phyloP scores from a whole-genome alignment of 2,329 filamentous ascomycete genomes.

The Diaporthe velutina region DNA sequence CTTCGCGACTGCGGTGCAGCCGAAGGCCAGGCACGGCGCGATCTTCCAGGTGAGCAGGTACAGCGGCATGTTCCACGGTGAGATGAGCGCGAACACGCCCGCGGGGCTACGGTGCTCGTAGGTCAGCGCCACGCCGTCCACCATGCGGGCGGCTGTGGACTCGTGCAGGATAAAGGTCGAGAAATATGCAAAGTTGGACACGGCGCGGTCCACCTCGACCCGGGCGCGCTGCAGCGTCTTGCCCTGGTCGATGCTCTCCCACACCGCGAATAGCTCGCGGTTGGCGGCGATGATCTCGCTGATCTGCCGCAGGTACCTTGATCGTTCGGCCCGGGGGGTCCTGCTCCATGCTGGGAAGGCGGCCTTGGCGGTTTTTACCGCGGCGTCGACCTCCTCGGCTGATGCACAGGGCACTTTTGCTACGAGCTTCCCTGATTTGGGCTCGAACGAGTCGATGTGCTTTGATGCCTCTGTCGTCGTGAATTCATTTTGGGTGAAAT shows the following conservation, averaged over 20 bases:
- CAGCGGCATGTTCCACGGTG: constrained; percentile 53
- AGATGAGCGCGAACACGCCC: constrained; percentile 51
- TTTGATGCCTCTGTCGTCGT: constrained; percentile 33
- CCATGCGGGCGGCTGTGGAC: constrained; percentile 47
- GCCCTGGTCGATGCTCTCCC: constrained; percentile 53
- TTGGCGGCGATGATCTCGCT: constrained; percentile 47
- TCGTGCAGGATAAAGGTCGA: constrained; percentile 52
- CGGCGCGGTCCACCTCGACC: constrained; percentile 50
- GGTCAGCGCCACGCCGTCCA: constrained; percentile 48
- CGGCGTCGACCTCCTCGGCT: constrained; percentile 44
- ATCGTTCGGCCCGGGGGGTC: constrained; percentile 45
- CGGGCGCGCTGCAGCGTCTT: constrained; percentile 50
- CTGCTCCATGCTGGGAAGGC: constrained; percentile 49
- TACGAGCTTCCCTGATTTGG: constrained; percentile 47
- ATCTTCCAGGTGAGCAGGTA: constrained; percentile 53
- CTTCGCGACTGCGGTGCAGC: constrained; percentile 51
- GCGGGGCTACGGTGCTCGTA: constrained; percentile 51
- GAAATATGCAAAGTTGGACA: constrained; percentile 52
- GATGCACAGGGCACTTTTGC: constrained; percentile 45
- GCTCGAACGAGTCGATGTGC: constrained; percentile 47
- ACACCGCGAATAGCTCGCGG: constrained; percentile 50
- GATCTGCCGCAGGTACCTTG: constrained; percentile 44
- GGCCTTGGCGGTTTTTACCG: constrained; percentile 43
- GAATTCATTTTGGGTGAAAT: constrained; percentile 42
- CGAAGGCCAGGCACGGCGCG: constrained; percentile 51